Base-by-base conservation (phyloP, 169 alveolate species). In the Eimeria maxima region DNA sequence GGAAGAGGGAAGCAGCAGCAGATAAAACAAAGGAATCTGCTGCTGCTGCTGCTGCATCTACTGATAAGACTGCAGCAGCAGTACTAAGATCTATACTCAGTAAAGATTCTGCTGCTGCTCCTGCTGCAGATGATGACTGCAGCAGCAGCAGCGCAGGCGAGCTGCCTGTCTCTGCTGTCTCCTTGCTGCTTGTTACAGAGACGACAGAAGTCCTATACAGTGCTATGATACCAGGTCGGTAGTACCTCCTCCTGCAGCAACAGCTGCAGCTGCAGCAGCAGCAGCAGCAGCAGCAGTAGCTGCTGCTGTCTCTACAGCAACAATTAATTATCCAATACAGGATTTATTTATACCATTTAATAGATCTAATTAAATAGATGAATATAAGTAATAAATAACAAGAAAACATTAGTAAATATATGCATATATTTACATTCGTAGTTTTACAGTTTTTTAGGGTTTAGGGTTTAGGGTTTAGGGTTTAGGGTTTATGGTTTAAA, bases 161-260 rank as follows among this genome's bases (percentile, higher is more conserved):
- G 38, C 60, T 78, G n/a, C 89, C 89, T 33, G 67, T 78, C 67
- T 78, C 89, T 8, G 57, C 89, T 38, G 89, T 78, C 67, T 78
- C 89, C 44, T 27, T 78, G 24, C 89, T 78, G 67, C 89, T 78
- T 1, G 89, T 78, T 13, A 78, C 89, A 16, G 89, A 78, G 29
- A 78, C 89, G 29, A 78, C 89, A 44, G 89, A 78, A 47, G 89
- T 78, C 67, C 89, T 78, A 8, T 78, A 78, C 33, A 78, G 89
- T 38, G 89, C 89, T 57, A 78, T 78, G 89, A 65, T 78, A 4
- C 89, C 89, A 20, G 89, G 89, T 78, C 38, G 18, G 89, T 20
- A 60, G 18, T 27, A 18, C 33, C 22, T 65, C 11, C 76, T 65
- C 3, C 76, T 65, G 76, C 76, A 24, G n/a, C 42, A 8, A 13